Evolutionary conservation across 768 basidiomycete genomes (phyloP), one percentile per base, ranked within the genome.

Genomic region (Pisolithus tinctorius): DNA sequence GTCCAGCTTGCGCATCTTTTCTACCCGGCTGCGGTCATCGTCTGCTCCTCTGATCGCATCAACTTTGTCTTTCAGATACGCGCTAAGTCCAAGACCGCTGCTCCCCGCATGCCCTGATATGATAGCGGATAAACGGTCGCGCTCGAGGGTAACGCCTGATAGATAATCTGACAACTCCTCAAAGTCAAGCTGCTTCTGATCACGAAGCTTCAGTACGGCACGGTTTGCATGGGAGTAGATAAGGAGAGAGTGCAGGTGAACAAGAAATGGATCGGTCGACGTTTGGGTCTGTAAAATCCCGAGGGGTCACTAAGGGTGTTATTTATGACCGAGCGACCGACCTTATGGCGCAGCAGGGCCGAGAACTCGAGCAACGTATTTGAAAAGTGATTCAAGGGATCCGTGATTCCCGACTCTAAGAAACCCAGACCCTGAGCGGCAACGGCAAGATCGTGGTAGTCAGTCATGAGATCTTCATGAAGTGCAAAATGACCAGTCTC

Each of bases 161-260:
- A 99, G 77, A 67, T 98, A 98, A 48, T 93, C 89, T 2, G 93
- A 92, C 8, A 98, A 79, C 65, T 98, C 95, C 69, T 99, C 96
- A 56, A 97, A 95, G 64, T 99, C 96, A 50, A 98, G 81, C 67
- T 99, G 96, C 68, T 98, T 99, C 70, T 98, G 96, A 66, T 98
- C 96, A 42, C 96, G 84, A 29, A 96, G 78, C 68, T 91, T 95
- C 57, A 99, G 79, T 20, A 98, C 92, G n/a, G 87, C 83, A 47
- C 91, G 85, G 59, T 97, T 95, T 29, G 90, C 85, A 63, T 92
- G 84, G 2, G 93, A 91, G 69, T 97, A 97, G n/a, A 84, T 79
- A n/a, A 93, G 74, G 6, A 98, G 76, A 2, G 93, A 92, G 62
- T 96, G 93, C 1, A 97, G 74, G 62, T 95, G 92, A 27, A 84